These are phyloP conservation scores for Meyerozyma guilliermondii DNA, from an alignment of 1,139 yeast species.

Conservation along the genomic window DNA sequence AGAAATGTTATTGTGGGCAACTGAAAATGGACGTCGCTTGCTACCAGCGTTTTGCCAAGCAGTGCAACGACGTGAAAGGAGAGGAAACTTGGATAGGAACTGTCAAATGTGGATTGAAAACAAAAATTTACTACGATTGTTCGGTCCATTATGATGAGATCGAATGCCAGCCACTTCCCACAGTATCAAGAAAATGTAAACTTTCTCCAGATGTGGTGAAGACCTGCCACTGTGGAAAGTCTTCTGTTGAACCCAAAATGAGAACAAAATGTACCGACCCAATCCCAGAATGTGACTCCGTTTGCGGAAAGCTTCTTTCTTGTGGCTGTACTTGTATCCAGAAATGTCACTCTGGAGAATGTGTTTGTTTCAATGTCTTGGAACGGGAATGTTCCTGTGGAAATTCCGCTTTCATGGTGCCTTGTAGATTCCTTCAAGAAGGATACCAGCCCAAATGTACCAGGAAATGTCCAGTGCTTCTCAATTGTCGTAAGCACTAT, in stretches of 20 bases:
- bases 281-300: slow-evolving; percentile 64
- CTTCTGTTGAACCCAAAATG: slow-evolving; percentile 16
- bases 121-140: slow-evolving; percentile 58
- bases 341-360: slow-evolving; percentile 73
- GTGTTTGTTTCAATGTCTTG: slow-evolving; percentile 53
- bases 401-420: slow-evolving; percentile 46
- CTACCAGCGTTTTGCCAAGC: slow-evolving; percentile 34
- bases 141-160: slow-evolving; percentile 55
- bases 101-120: slow-evolving; percentile 50
- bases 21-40: slow-evolving; percentile 43
- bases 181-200: slow-evolving; percentile 48
- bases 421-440: slow-evolving; percentile 53
- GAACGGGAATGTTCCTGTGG: slow-evolving; percentile 51
- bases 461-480: slow-evolving; percentile 70
- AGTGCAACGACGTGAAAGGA: slow-evolving; percentile 15
- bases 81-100: slow-evolving; percentile 52
- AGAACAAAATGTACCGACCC: slow-evolving; percentile 69
- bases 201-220: slow-evolving; percentile 53
- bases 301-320: slow-evolving; percentile 55
- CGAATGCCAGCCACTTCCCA: slow-evolving; percentile 53
- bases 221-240: slow-evolving; percentile 76
- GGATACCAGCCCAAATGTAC: slow-evolving; percentile 58
- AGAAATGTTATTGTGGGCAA: slow-evolving; percentile 74
- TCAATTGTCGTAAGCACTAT: slow-evolving; percentile 78
- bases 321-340: slow-evolving; percentile 75